phyloP scores from a whole-genome alignment of 257 asterid species.

The Hygrophila difformis region DNA sequence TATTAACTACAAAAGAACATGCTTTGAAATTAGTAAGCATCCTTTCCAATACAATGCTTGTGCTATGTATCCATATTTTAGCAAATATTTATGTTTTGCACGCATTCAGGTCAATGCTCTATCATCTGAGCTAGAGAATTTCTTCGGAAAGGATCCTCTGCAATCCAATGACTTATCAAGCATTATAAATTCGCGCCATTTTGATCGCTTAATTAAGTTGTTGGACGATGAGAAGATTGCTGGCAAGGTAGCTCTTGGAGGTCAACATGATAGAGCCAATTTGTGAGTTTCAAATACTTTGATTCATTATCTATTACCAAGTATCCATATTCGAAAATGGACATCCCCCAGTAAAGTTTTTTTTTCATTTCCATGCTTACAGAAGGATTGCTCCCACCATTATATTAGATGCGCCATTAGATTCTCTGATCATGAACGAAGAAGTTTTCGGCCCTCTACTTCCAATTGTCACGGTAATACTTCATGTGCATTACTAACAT shows the following conservation, averaged over 20 bases:
- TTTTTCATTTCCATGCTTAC: slow-evolving; percentile 16
- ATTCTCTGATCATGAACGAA: slow-evolving; percentile 69
- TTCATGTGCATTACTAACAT: too few species aligned
- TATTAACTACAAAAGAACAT: slow-evolving; percentile 51
- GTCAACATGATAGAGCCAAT: slow-evolving; percentile 51
- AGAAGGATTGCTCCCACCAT: slow-evolving; percentile 82
- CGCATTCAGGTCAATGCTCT: slow-evolving; percentile 50
- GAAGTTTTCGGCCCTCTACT: slow-evolving; percentile 93
- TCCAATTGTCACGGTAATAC: slow-evolving; percentile 80
- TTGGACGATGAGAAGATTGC: slow-evolving; percentile 69
- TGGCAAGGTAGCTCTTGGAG: slow-evolving; percentile 74
- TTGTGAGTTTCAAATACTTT: slow-evolving; percentile 50
- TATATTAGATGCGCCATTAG: slow-evolving; percentile 65
- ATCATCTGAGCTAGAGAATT: slow-evolving; percentile 53
- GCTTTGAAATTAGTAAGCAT: slow-evolving; percentile 72
- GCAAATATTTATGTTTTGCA: too few species aligned
- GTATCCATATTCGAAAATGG: slow-evolving; percentile 7
- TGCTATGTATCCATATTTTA: too few species aligned
- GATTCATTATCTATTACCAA: not conserved
- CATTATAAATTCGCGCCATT: slow-evolving; percentile 61
- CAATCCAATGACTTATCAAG: slow-evolving; percentile 66
- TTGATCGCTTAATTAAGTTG: slow-evolving; percentile 48
- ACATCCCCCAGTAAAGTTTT: too few species aligned
- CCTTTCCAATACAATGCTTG: slow-evolving; percentile 9
- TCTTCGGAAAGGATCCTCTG: slow-evolving; percentile 77